Base-by-base conservation (phyloP, 768 basidiomycete genomes). In the Boletus fagicola region DNA sequence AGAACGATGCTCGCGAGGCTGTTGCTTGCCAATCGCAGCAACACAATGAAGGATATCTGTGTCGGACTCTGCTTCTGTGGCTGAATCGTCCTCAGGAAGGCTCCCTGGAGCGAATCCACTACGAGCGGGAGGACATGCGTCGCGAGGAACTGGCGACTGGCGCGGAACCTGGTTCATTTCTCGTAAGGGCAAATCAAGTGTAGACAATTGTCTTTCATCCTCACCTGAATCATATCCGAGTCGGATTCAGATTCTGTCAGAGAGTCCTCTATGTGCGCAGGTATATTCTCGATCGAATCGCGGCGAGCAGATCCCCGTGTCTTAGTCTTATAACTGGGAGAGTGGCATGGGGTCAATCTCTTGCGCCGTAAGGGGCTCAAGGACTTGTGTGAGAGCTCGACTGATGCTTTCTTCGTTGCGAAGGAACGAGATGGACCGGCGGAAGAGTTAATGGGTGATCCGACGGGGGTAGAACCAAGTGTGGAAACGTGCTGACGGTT, bases 11-110 rank as follows among this genome's bases (percentile, higher is more conserved):
- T 33, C 28, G 24, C 44, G 40, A 16, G 26, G 33, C 16, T 38
- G 60, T 38, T 53, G 63, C 57, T 43, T 59, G 30, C 57, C 33
- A 1, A 72, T 66, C 38, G 50, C 58, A 5, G 63, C 61, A 13
- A 63, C 48, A 16, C 63, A 72, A 33, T 30, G 59, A 16, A 54
- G 51, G 12, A 69, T 69, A 5, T 68, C 64, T 18, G 65, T 65
- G 24, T 72, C 72, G 18, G 72, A 74, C 46, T 75, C 72, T 35
- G 74, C 64, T 54, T 72, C 71, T 4, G 71, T 72, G 20, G 58
- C 65, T 20, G 71, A 72, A 28, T 71, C 71, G 35, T 70, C 67
- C 20, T 61, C 62, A 12, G 50, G n/a, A 49, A 51, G 36, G 26
- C 43, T 24, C 8, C 18, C 36, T 22, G 24, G 44, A 15, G 44